phyloP scores from a whole-genome alignment of 225 moss, liverwort and hornwort species.

The Rhytidiadelphus loreus region DNA sequence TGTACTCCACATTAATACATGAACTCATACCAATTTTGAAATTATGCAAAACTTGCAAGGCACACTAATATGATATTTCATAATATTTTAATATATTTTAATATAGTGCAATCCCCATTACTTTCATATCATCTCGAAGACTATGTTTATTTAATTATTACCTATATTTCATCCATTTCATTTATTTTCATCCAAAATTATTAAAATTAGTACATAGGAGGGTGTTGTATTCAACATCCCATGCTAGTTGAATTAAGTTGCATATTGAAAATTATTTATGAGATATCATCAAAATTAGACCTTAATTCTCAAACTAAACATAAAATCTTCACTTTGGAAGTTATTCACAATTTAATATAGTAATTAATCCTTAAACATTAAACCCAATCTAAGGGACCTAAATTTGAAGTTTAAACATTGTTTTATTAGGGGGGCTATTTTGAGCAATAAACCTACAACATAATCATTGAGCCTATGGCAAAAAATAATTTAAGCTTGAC shows the following conservation, averaged over 20 bases:
- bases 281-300: neutral
- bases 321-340: neutral
- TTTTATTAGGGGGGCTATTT: neutral
- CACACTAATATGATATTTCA: neutral
- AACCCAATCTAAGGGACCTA: fast-evolving
- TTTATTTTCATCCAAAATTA: neutral
- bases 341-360: neutral
- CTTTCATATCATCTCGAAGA: neutral
- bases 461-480: neutral
- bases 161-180: neutral
- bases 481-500: neutral
- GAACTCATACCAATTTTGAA: neutral
- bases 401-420: neutral
- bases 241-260: neutral
- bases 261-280: neutral
- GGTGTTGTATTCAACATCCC: neutral
- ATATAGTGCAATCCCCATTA: neutral
- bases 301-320: neutral
- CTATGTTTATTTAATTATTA: neutral
- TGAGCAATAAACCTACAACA: neutral
- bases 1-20: neutral
- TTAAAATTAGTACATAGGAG: fast-evolving
- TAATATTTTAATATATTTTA: too few species aligned
- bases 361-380: neutral
- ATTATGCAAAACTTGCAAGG: neutral